Base-by-base conservation (phyloP, 2,329 filamentous ascomycete species). In the Talaromyces funiculosus region DNA sequence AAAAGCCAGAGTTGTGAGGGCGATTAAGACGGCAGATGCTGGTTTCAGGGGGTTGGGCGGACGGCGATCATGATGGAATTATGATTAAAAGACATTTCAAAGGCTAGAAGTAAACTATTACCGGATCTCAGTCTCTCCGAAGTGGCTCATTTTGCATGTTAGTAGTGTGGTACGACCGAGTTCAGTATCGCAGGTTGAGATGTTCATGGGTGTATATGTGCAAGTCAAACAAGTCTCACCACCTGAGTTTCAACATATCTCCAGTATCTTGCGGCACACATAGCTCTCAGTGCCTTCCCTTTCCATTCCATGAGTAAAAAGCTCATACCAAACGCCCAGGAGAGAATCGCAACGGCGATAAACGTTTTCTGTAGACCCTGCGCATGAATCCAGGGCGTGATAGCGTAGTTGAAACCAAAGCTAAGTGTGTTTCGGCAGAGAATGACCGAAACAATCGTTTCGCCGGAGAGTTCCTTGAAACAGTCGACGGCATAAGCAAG, bases 361-460 rank as follows among this genome's bases (percentile, higher is more conserved):
- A 80, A 80, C 4, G 76, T 75, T 60, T 79, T 78, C 43, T 78
- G 75, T 29, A 74, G 71, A 0, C 78, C 78, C 53, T 78, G 66
- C 4, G 73, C 66, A 4, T 69, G 72, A 1, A 80, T 66, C 78
- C 78, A 80, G 0, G 78, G 78, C 0, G 78, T 80, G 29, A 80
- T 74, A 16, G 81, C 81, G 66, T 85, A 84, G 29, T 75, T 73
- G 31, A 82, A 73, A 10, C 49, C 61, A 53, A 63, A 63, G 42
- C 61, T 63, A 22, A 63, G 55, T 2, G 5, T 81, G 62, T 82
- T 82, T 9, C 80, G 69, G 12, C 79, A 70, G 1, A 82, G 63
- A 37, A 82, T 82, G 10, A 82, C 78, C 3, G 79, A 78, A 8
- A 81, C 76, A 60, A 82, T 77, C 1, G 79, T 77, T 64, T 82